Base-by-base conservation (phyloP, 768 basidiomycete genomes). In the Boletus subparvulus region DNA sequence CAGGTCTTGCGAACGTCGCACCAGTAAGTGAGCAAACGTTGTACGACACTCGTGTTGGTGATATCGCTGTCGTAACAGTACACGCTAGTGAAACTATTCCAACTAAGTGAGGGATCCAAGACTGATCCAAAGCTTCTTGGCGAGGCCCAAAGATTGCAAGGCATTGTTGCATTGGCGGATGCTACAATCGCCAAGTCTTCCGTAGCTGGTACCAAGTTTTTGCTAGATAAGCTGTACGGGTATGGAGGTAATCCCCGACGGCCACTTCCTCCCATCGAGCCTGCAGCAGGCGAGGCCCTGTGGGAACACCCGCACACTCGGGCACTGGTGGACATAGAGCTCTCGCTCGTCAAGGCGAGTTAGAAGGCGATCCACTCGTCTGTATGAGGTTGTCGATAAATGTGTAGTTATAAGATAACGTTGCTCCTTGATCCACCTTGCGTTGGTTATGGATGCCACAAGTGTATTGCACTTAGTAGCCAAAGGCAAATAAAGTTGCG, bases 1-100 rank as follows among this genome's bases (percentile, higher is more conserved):
- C 90, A 35, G 94, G 94, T 45, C 84, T 95, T 19, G 92, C 82
- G 9, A 95, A 95, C 68, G 68, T 94, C 54, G 85, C 88, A 44
- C 92, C 91, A 11, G 90, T 87, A 63, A 56, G 81, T 61, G 40
- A 49, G 35, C 32, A 48, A 56, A 56, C 13, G 32, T n/a, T 40
- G 40, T 4, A 36, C 41, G 42, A 37, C 35, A 6, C 44, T 19
- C 17, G 33, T 24, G 7, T 28, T 28, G 6, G 21, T 61, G 32
- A 58, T 47, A 50, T 47, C 36, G 36, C n/a, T 28, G 32, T 44
- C 43, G 41, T 53, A 58, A 42, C 65, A 90, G 86, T 67, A 83
- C 62, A 73, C 90, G 0, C 73, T 88, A 35, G 75, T 70, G 36
- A 82, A 81, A 59, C 75, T 92, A 11, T 86, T 83, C 71, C 75